Base-by-base conservation (phyloP, 257 asterid species). In the Verbena officinalis region DNA sequence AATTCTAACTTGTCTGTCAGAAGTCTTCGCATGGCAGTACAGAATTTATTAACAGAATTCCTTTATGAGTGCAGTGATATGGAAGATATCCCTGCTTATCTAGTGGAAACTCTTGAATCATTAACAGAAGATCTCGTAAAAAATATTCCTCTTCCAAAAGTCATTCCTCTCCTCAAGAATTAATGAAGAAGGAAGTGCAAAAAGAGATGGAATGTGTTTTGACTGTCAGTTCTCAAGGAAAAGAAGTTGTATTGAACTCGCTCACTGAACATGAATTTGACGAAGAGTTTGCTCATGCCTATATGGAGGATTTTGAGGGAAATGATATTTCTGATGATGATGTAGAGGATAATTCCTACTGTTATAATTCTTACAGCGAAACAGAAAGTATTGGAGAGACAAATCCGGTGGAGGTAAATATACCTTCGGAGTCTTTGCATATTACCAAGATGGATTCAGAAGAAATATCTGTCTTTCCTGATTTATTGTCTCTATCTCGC, bases 11-110 rank as follows among this genome's bases (percentile, higher is more conserved):
- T 80, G 59, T 67, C 83, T 2, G 62, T 8, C 16, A 68, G 51
- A 73, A 77, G 76, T 60, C 62, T 79, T 55, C 94, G 91, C 17
- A 14, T 2, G 34, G 64, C 67, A 3, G 46, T 87, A 61, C 85
- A 74, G 51, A 80, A 82, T 74, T 61, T 84, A 19, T 73, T 93
- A 80, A 83, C 77, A 11, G 97, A 86, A 36, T 93, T 77, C 63
- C 90, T 90, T 39, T 77, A 79, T 8, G 97, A 90, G 84, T 93
- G 97, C 77, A 70, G 79, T 38, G 90, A 87, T 55, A 84, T 87
- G 88, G 85, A 81, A 33, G 65, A 39, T 68, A 49, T 84, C 60
- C 99, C 99, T 30, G 83, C 77, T 45, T 56, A 3, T 61, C 62
- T 90, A 49, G 61, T 72, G 17, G 78, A 83, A 58, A 75, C 72